Percentiles rank a stretch among this genome's conserved stretches.
Evolutionary conservation across 306 rosid genomes (phyloP).

Genomic region (Echinosophora koreensis): DNA sequence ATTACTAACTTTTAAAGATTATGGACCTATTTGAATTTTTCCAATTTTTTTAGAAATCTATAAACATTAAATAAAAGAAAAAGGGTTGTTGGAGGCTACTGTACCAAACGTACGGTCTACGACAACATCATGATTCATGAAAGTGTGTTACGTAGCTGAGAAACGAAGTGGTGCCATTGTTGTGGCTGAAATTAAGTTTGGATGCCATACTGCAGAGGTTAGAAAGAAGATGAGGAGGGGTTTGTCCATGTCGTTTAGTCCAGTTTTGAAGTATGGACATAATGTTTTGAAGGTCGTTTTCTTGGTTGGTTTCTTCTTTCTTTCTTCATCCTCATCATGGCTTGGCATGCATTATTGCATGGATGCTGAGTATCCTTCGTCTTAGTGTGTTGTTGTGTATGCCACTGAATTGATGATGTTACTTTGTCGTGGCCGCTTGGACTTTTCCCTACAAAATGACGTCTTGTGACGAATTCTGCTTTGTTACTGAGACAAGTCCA

Average conservation of each 20-base stretch:
- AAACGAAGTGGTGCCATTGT: slow-evolving; percentile 42
- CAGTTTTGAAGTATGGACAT: slow-evolving; percentile 28
- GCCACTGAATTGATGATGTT: slow-evolving; percentile 37
- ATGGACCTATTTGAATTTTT: no score
- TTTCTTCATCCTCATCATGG: slow-evolving; percentile 41
- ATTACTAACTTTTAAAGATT: no score
- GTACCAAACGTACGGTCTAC: slow-evolving; percentile 51
- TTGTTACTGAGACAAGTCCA: slow-evolving; percentile 3
- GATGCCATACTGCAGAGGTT: not conserved
- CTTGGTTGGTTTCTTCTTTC: slow-evolving; percentile 38
- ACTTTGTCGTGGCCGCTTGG: slow-evolving; percentile 38
- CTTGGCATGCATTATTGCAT: slow-evolving; percentile 44
- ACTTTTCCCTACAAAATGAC: slow-evolving; percentile 11
- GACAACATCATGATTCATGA: slow-evolving; percentile 32
- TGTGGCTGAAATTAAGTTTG: slow-evolving; percentile 32
- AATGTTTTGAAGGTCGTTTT: slow-evolving; percentile 45
- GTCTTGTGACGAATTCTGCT: not conserved
- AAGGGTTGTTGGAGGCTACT: not conserved
- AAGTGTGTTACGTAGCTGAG: not conserved
- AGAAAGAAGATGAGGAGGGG: slow-evolving; percentile 11
- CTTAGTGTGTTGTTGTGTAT: not conserved
- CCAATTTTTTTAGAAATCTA: no score
- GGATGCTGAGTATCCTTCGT: not conserved
- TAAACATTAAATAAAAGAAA: not conserved
- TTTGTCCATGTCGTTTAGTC: slow-evolving; percentile 39